phyloP scores from a whole-genome alignment of 495 filamentous ascomycete species.

The Staphylotrichum longicolle region DNA sequence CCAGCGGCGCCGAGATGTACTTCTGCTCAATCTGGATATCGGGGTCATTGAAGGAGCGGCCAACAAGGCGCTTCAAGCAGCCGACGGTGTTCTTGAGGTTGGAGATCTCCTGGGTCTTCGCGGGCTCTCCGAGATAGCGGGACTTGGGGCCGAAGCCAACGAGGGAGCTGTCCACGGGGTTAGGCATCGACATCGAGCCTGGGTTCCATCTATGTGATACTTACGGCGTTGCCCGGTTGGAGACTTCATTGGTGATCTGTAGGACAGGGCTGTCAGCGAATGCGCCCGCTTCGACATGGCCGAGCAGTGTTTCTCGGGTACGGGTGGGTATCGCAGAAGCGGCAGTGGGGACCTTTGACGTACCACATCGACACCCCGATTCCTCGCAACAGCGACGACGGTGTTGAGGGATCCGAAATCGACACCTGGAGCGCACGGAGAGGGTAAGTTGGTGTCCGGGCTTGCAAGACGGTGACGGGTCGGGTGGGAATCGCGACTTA shows the following conservation, averaged over 20 bases:
- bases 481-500: conserved; percentile 23
- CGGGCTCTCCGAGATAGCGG: conserved; percentile 88
- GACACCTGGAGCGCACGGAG: conserved; percentile 54
- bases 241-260: conserved; percentile 98
- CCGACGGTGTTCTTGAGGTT: conserved; percentile 98
- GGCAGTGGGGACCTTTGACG: conserved; percentile 45
- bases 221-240: conserved; percentile 97
- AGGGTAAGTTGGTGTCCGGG: conserved; percentile 16
- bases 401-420: conserved; percentile 98
- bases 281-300: not conserved
- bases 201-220: conserved; percentile 36
- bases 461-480: not conserved
- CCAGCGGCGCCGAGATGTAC: conserved; percentile 81
- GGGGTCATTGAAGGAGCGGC: conserved; percentile 80
- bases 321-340: not conserved
- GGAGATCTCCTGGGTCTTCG: conserved; percentile 98
- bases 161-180: conserved; percentile 61
- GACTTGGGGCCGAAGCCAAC: conserved; percentile 93
- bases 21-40: conserved; percentile 90
- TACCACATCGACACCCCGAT: conserved; percentile 99
- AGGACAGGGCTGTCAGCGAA: not conserved
- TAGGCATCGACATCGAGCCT: conserved; percentile 3
- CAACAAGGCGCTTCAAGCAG: conserved; percentile 87
- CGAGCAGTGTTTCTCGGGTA: not conserved
- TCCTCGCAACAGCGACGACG: conserved; percentile 93